Base-by-base conservation (phyloP, 1,139 yeast genomes). In the Taiozyma onychis region DNA sequence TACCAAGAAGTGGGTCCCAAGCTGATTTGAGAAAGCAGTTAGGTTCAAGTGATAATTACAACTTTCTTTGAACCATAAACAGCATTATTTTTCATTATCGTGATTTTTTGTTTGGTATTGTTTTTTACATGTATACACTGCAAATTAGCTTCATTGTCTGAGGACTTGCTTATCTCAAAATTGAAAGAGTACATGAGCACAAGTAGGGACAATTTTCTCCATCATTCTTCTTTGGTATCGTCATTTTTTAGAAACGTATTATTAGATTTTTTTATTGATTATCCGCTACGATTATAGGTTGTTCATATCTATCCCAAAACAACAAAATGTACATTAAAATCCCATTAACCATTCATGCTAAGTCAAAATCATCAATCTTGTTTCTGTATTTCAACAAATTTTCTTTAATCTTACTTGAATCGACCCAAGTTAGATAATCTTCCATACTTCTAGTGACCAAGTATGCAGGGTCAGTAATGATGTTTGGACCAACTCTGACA, bases 361-460 rank as follows among this genome's bases (percentile, higher is more conserved):
- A 74, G 54, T 83, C 88, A 66, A 79, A 86, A 69, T 86, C 95
- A 69, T 86, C 95, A 64, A 85, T 80, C 71, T 83, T 81, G 70
- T 93, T 91, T 72, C 88, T 85, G 73, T 88, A 95, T 71, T 87
- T 87, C 71, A 91, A 83, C 54, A 91, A 81, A 59, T 89, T 90
- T 64, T 87, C 79, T 77, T 88, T 91, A 69, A 95, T 91, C 83
- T 93, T 95, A 57, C 96, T 86, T 45, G 83, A 78, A 64, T 95
- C 98, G 21, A 88, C 95, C 99, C 99, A 95, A 1, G 99, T 95
- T 61, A 95, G 78, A 68, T 89, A 93, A 69, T 95, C 99, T 66
- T 95, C 99, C 85, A 93, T 78, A 60, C 84, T 89, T 65, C 95
- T 77, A 10, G 97, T 91, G 3, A 95, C 95, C 60, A 95, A 74